phyloP scores from a whole-genome alignment of 106 monocot genomes.

The Apostasia ramifera region DNA sequence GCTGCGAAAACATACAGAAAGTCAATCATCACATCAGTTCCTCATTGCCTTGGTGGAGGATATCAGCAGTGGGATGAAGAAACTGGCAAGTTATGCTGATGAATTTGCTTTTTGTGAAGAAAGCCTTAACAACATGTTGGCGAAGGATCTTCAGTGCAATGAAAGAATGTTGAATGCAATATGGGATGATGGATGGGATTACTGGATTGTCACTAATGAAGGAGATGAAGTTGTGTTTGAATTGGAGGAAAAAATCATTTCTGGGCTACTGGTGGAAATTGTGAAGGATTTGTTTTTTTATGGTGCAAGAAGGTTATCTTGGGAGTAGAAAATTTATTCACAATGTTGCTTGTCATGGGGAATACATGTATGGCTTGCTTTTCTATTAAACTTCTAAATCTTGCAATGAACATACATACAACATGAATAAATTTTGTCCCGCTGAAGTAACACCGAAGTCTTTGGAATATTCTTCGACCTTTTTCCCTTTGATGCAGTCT shows the following conservation, averaged over 20 bases:
- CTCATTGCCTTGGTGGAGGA: slow-evolving; percentile 22
- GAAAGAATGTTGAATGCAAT: slow-evolving; percentile 18
- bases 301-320: not conserved
- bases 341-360: too few relatives aligned
- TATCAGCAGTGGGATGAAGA: slow-evolving; percentile 17
- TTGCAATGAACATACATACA: too few relatives aligned
- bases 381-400: too few relatives aligned
- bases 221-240: slow-evolving; percentile 19
- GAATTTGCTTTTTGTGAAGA: slow-evolving; percentile 10
- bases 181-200: slow-evolving; percentile 53
- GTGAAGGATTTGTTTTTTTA: slow-evolving; percentile 18
- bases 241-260: slow-evolving; percentile 23
- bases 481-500: too few relatives aligned
- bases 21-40: not conserved
- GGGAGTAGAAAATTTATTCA: not conserved
- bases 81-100: slow-evolving; percentile 14
- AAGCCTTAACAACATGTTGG: slow-evolving; percentile 27
- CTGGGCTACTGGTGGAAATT: slow-evolving; percentile 30
- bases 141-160: slow-evolving; percentile 47
- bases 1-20: not conserved
- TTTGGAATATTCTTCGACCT: too few relatives aligned
- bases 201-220: slow-evolving; percentile 39
- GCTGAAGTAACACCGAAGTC: too few relatives aligned
- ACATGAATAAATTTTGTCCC: too few relatives aligned
- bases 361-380: too few relatives aligned